phyloP scores from a whole-genome alignment of 169 alveolate genomes.

The Condylostoma magnum region DNA sequence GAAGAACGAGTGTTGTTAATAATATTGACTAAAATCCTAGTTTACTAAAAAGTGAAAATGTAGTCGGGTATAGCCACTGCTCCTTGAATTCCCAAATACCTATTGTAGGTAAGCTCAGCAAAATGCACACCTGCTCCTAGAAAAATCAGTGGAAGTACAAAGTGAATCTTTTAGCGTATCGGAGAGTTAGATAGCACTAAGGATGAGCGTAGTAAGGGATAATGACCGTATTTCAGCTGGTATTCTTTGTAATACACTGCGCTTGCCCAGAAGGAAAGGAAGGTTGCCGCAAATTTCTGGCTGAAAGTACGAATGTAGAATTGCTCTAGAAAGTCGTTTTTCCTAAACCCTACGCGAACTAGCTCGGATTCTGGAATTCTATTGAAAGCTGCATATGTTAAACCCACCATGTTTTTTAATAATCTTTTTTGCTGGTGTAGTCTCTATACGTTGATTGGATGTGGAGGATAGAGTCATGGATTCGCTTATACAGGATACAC shows the following conservation, averaged over 20 bases:
- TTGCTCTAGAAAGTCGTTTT: constrained; percentile 1
- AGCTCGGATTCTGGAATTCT: constrained; percentile 23
- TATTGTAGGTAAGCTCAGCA: constrained; percentile 15
- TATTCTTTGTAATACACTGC: constrained; percentile 19
- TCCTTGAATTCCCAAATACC: constrained; percentile 10
- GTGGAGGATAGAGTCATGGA: too few relatives aligned
- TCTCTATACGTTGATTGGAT: too few relatives aligned
- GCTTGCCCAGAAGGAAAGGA: not conserved
- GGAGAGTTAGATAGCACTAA: not conserved
- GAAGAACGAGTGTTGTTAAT: too few relatives aligned
- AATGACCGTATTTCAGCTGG: constrained; percentile 5
- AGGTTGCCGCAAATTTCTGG: constrained; percentile 11
- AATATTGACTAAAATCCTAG: too few relatives aligned
- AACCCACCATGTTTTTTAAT: not conserved
- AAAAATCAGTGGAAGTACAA: not conserved
- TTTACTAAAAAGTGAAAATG: too few relatives aligned
- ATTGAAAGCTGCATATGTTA: not conserved
- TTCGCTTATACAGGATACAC: too few relatives aligned
- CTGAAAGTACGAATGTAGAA: not conserved
- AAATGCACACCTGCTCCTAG: constrained; percentile 12
- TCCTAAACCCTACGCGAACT: constrained; percentile 9
- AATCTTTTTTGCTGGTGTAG: not conserved
- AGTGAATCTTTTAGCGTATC: constrained; percentile 2
- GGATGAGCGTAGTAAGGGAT: not conserved
- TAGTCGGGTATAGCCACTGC: constrained; percentile 31